Evolutionary conservation across 2,329 filamentous ascomycete genomes (phyloP), one percentile per base, ranked within the genome.

Genomic region (Fusarium coicis): DNA sequence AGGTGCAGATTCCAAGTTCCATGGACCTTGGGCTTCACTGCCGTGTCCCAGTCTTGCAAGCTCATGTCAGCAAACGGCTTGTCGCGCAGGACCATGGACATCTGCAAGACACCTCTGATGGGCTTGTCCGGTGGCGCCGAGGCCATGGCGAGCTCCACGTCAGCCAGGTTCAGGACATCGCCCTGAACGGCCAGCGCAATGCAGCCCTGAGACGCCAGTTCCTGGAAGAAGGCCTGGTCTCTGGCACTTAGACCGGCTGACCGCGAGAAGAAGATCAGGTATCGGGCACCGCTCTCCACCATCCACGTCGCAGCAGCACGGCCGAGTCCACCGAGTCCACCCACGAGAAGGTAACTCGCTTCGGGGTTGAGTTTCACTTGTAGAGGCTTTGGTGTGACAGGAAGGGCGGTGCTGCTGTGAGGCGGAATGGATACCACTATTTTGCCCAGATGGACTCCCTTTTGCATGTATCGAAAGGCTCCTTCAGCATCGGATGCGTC

Each of bases 71-170:
- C 54, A 15, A 57, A 57, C 23, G 44, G 44, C 40, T 57, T 42
- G 30, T 57, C 54, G 40, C 54, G 54, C n/a, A 57, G 32, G 18
- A 57, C 54, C 54, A 57, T 57, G n/a, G 42, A 57, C 54, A 57
- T 57, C n/a, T 57, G 44, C 40, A 57, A 37, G 32, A 57, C 54
- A 23, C 54, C 54, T 23, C 37, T 57, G 34, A 18, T 36, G 34
- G 34, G 34, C 4, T 36, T 36, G 16, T 10, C 34, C 16, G 34
- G 16, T 18, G 34, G 34, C 9, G 34, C 34, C 16, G 34, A 36
- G 16, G 34, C 9, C 34, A 36, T 18, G 9, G 34, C 9, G 16
- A 16, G 34, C 16, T 36, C 34, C 16, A 36, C 34, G 34, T 36
- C 34, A 36, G 34, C 9, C 34, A 36, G 34, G 34, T 18, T 36